Evolutionary conservation across 1,139 yeast species (phyloP).

Genomic region (Pichia sp.): DNA sequence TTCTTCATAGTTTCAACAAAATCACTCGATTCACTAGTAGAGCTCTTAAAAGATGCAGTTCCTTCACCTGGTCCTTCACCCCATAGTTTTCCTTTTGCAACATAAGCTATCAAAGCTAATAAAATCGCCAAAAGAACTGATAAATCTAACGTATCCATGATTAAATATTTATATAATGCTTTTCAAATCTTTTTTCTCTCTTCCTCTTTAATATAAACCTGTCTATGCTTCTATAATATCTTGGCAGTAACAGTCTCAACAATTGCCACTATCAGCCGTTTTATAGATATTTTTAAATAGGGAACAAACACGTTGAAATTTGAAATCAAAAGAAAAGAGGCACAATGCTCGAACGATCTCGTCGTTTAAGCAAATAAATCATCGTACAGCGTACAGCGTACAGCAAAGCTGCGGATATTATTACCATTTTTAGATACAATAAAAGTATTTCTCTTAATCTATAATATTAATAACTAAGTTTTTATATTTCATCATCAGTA

Average conservation of each 20-base stretch:
- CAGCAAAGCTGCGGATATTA: not conserved
- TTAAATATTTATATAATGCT: not conserved
- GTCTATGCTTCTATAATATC: not conserved
- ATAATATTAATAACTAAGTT: too few relatives aligned
- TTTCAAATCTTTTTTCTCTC: not conserved
- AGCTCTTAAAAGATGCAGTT: slow-evolving; percentile 13
- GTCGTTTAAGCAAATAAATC: not conserved
- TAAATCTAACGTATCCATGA: slow-evolving; percentile 60
- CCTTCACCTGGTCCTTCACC: slow-evolving; percentile 36
- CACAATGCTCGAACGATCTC: not conserved
- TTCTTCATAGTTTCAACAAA: slow-evolving; percentile 55
- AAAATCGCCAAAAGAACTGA: slow-evolving; percentile 61
- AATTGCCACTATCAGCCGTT: not conserved
- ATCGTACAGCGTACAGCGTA: too few relatives aligned
- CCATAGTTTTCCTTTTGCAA: slow-evolving; percentile 58
- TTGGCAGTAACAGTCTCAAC: not conserved
- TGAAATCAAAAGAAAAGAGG: not conserved
- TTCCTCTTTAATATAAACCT: not conserved
- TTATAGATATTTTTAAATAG: not conserved
- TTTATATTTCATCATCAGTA: not conserved
- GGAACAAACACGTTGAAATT: not conserved
- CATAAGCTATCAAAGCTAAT: slow-evolving; percentile 57
- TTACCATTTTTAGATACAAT: not conserved
- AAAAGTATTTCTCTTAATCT: too few relatives aligned
- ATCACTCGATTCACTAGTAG: slow-evolving; percentile 39